Evolutionary conservation across 306 rosid species (phyloP).

Genomic region (Medicago lupulina): DNA sequence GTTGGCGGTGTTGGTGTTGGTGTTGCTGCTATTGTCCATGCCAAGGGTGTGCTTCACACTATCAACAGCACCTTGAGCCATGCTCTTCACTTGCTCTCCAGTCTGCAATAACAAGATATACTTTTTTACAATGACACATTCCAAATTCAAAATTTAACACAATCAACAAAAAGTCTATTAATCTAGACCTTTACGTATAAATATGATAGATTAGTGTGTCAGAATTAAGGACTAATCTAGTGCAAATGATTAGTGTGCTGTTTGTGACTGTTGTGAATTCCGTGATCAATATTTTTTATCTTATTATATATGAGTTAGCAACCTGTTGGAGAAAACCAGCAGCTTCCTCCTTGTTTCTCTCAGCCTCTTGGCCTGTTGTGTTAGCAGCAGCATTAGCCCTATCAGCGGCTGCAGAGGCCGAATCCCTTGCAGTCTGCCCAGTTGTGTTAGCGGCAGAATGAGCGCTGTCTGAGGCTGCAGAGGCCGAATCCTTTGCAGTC

Average conservation of each 20-base stretch:
- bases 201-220: no score
- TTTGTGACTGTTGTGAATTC: no score
- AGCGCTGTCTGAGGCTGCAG: constrained; percentile 45
- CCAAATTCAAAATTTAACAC: background rate
- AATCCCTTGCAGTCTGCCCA: no score
- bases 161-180: no score
- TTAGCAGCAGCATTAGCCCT: constrained; percentile 47
- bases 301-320: background rate
- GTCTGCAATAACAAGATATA: constrained; percentile 47
- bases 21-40: constrained; percentile 44
- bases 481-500: constrained; percentile 45
- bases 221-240: no score
- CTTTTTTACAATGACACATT: background rate
- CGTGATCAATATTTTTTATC: no score
- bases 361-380: constrained; percentile 45
- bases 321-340: constrained; percentile 68
- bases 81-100: constrained; percentile 63
- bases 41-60: constrained; percentile 71
- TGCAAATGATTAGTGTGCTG: no score
- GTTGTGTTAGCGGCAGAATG: background rate
- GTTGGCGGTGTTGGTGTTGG: background rate
- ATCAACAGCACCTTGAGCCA: constrained; percentile 69
- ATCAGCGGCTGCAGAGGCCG: constrained; percentile 3
- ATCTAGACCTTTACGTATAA: no score
- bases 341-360: constrained; percentile 52